phyloP scores from a whole-genome alignment of 2,329 filamentous ascomycete species.

The Hysterium pulicare region DNA sequence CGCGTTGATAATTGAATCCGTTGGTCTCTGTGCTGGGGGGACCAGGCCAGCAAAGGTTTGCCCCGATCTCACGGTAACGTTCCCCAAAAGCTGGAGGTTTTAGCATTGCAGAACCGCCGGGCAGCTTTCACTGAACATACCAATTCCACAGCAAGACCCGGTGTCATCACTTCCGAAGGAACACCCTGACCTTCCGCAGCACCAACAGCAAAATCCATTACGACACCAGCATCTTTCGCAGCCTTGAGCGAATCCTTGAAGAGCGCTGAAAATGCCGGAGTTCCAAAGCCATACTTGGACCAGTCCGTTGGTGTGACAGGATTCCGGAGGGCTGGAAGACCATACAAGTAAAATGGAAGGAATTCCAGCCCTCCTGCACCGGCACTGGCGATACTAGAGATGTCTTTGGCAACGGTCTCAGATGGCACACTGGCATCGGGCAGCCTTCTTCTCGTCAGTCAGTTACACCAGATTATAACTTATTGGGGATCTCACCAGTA shows the following conservation, averaged over 20 bases:
- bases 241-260: constrained; percentile 30
- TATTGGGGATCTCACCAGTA: constrained; percentile 12
- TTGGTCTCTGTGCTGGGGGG: constrained; percentile 9
- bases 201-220: constrained; percentile 48
- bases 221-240: constrained; percentile 32
- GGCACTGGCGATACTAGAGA: constrained; percentile 6
- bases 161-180: constrained; percentile 25
- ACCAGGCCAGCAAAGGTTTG: constrained; percentile 9
- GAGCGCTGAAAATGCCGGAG: constrained; percentile 28
- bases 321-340: constrained; percentile 6
- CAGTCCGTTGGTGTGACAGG: constrained; percentile 29
- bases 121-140: neutral
- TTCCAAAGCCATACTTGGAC: constrained; percentile 41
- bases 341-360: constrained; percentile 20
- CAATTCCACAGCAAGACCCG: constrained; percentile 15
- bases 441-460: constrained; percentile 10
- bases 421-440: constrained; percentile 17
- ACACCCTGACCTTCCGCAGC: constrained; percentile 50
- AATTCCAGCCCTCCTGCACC: constrained; percentile 20
- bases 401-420: constrained; percentile 9
- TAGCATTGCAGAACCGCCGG: neutral
- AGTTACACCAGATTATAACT: neutral
- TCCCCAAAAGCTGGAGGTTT: constrained; percentile 6
- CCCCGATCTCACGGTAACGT: constrained; percentile 8
- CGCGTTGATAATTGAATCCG: constrained; percentile 2